Percentiles rank a stretch among this genome's conserved stretches.
These are phyloP conservation scores for Saccharomyces uvarum DNA, from an alignment of 1,139 yeast genomes.

Conservation along the genomic window DNA sequence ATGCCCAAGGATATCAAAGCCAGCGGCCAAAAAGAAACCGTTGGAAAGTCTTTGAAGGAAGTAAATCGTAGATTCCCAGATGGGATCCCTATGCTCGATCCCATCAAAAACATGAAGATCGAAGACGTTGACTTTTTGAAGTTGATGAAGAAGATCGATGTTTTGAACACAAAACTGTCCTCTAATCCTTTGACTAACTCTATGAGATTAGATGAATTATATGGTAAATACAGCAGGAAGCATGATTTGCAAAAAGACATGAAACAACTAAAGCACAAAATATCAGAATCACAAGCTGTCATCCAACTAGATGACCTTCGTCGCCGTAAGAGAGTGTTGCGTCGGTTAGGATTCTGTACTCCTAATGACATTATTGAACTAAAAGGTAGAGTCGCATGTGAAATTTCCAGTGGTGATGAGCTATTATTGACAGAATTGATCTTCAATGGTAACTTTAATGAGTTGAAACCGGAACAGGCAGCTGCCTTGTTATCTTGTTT, in stretches of 20 bases:
- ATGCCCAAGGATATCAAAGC: constrained; percentile 76
- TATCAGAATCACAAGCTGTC: constrained; percentile 79
- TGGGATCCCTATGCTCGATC: constrained; percentile 84
- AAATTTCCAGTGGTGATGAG: constrained; percentile 92
- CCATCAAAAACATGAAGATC: constrained; percentile 86
- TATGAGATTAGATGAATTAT: constrained; percentile 53
- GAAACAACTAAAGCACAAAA: constrained; percentile 53
- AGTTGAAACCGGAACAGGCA: constrained; percentile 78
- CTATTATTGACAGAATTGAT: constrained; percentile 80
- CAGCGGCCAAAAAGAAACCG: constrained; percentile 60
- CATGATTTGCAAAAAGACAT: constrained; percentile 56
- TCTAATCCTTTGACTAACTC: constrained; percentile 67
- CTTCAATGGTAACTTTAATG: constrained; percentile 90
- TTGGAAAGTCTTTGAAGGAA: constrained; percentile 71
- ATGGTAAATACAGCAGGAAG: constrained; percentile 57
- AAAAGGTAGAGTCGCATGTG: constrained; percentile 95
- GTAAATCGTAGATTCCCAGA: constrained; percentile 79
- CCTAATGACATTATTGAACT: constrained; percentile 78
- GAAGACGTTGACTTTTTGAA: constrained; percentile 67
- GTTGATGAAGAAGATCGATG: constrained; percentile 69
- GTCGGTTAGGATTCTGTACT: constrained; percentile 80
- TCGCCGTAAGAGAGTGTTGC: constrained; percentile 82
- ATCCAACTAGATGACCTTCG: constrained; percentile 90
- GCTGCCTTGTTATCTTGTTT: constrained; percentile 89
- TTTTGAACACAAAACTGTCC: constrained; percentile 63